phyloP scores from a whole-genome alignment of 257 asterid species.

The Phtheirospermum japonicum region DNA sequence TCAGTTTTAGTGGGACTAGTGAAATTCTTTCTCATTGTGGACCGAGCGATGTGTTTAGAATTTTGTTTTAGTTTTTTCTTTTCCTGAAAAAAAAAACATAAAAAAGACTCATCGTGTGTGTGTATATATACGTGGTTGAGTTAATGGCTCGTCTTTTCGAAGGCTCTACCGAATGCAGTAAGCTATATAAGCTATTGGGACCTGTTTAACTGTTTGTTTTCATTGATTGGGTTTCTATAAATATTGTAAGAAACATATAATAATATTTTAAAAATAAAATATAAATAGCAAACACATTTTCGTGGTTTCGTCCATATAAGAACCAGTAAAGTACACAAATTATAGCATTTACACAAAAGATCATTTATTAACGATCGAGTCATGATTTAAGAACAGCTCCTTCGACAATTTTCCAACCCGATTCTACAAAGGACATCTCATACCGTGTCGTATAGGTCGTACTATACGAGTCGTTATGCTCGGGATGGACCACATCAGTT shows the following conservation, averaged over 20 bases:
- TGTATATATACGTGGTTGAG: conserved; percentile 24
- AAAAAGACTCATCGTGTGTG: conserved; percentile 14
- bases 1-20: conserved; percentile 9
- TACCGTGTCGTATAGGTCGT: conserved; percentile 81
- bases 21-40: conserved; percentile 2
- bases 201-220: conserved; percentile 1
- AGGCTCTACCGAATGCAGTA: conserved; percentile 18
- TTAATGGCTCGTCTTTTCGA: conserved; percentile 22
- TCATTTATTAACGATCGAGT: conserved; percentile 22
- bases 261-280: too few relatives aligned
- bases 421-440: conserved; percentile 57
- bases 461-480: conserved; percentile 65
- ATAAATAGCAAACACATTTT: not conserved
- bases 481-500: conserved; percentile 71
- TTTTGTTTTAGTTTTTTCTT: conserved; percentile 22
- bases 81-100: not conserved
- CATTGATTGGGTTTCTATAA: not conserved
- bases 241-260: not conserved
- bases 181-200: conserved; percentile 25
- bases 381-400: conserved; percentile 89
- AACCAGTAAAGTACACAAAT: not conserved
- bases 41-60: conserved; percentile 21
- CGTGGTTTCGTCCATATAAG: not conserved
- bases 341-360: conserved; percentile 29
- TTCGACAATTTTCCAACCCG: conserved; percentile 92